Percentiles rank a stretch among this genome's conserved stretches.
Conservation (phyloP, 306 rosid species). For the Cicer arietinum region DNA sequence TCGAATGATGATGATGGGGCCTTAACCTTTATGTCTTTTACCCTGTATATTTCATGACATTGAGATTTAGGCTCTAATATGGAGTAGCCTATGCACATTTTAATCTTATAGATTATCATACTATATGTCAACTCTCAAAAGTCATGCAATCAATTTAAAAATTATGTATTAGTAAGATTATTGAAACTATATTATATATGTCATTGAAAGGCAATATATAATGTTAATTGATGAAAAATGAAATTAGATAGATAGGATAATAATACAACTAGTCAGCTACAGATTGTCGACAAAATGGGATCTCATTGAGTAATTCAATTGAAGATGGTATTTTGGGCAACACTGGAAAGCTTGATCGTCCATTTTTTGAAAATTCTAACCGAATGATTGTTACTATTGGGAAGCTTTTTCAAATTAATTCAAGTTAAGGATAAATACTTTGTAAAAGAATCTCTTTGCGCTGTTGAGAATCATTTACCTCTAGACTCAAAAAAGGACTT, state of each 20-base stretch:
- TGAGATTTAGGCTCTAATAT: not conserved
- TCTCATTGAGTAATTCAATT: not conserved
- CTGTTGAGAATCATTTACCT: constrained; percentile 24
- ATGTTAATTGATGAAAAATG: constrained; percentile 3
- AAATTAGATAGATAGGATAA: not conserved
- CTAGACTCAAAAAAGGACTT: not conserved
- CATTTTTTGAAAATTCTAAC: not conserved
- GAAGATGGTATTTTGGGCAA: not conserved
- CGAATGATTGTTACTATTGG: not conserved
- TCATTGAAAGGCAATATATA: not conserved
- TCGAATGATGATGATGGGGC: constrained; percentile 21
- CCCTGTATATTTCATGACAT: not conserved
- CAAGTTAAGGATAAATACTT: not conserved
- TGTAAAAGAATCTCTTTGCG: not conserved
- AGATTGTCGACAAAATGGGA: not conserved
- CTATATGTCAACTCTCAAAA: not conserved
- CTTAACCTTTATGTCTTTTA: constrained; percentile 3
- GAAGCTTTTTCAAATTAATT: not conserved
- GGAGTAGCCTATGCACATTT: not conserved
- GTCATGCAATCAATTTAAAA: not conserved
- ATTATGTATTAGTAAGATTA: not conserved
- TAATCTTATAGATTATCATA: constrained; percentile 12
- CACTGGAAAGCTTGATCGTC: not conserved
- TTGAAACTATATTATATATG: constrained; percentile 7
- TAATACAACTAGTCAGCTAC: not conserved